A percentile compares a stretch with the other conserved stretches of the same genome.
phyloP scores from a whole-genome alignment of 1,284 basidiomycete species.

The Thecaphora frezii region DNA sequence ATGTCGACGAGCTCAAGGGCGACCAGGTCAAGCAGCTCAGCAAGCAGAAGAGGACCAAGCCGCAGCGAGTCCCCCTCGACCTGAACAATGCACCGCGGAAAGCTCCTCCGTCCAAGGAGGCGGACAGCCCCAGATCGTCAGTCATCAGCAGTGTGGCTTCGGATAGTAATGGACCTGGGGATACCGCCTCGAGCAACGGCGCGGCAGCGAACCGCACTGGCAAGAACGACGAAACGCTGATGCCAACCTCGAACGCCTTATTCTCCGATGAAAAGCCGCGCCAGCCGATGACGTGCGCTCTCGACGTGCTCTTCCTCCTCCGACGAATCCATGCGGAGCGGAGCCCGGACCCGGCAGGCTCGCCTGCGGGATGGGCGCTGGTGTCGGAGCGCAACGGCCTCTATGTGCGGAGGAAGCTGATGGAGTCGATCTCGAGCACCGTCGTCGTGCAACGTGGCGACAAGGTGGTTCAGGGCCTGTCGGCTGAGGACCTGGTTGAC shows the following conservation, averaged over 20 bases:
- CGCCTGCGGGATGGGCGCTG: constrained; percentile 74
- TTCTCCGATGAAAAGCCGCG: constrained; percentile 49
- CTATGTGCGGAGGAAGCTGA: constrained; percentile 74
- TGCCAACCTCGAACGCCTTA: constrained; percentile 5
- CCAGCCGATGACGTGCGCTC: constrained; percentile 51
- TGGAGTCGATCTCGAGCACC: constrained; percentile 74
- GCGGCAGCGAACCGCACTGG: no score
- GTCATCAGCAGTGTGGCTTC: background rate
- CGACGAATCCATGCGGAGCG: constrained; percentile 52
- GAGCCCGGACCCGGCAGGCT: constrained; percentile 60
- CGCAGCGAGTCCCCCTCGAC: constrained; percentile 85
- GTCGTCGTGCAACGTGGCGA: constrained; percentile 85
- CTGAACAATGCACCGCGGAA: constrained; percentile 45
- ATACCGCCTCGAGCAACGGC: no score
- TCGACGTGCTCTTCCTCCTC: constrained; percentile 53
- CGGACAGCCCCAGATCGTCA: background rate
- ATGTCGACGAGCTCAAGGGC: constrained; percentile 85
- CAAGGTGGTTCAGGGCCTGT: constrained; percentile 89
- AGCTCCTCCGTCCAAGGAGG: background rate
- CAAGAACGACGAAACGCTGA: background rate
- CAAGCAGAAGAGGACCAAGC: constrained; percentile 83
- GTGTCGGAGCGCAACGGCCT: constrained; percentile 77
- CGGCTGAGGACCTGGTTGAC: constrained; percentile 81
- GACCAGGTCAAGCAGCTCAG: constrained; percentile 80
- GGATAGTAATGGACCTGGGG: background rate